Evolutionary conservation across 2,329 filamentous ascomycete genomes (phyloP).

Genomic region (Zymoseptoria brevis): DNA sequence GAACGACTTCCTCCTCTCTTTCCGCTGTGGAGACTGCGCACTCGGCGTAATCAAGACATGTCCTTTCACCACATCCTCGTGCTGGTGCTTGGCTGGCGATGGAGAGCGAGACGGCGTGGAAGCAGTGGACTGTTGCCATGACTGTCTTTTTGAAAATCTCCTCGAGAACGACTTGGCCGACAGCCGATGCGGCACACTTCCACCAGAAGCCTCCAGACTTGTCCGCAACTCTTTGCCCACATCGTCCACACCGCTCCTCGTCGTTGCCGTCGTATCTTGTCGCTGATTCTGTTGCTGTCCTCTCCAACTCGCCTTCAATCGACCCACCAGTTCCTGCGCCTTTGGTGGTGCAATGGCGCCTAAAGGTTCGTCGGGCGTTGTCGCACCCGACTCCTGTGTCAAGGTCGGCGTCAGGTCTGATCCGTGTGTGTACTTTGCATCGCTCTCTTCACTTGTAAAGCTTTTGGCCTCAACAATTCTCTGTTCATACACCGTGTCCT

Average conservation of each 20-base stretch:
- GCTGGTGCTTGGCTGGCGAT: slow-evolving; percentile 22
- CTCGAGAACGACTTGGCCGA: slow-evolving; percentile 20
- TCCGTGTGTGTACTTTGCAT: slow-evolving; percentile 13
- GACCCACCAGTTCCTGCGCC: slow-evolving; percentile 24
- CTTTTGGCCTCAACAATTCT: slow-evolving; percentile 25
- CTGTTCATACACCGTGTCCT: slow-evolving; percentile 20
- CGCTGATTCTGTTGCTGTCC: slow-evolving; percentile 6
- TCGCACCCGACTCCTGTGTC: slow-evolving; percentile 35
- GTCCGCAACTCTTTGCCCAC: slow-evolving; percentile 12
- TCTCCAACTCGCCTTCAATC: slow-evolving; percentile 20
- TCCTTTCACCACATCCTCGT: neutral
- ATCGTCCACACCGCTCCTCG: slow-evolving; percentile 19
- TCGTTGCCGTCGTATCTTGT: slow-evolving; percentile 17
- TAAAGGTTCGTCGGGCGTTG: slow-evolving; percentile 36
- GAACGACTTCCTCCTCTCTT: slow-evolving; percentile 12
- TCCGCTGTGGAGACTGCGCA: slow-evolving; percentile 4
- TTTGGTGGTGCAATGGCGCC: slow-evolving; percentile 18
- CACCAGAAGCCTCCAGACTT: slow-evolving; percentile 15
- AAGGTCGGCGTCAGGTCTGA: slow-evolving; percentile 23
- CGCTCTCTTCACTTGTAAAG: slow-evolving; percentile 7
- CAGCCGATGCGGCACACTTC: slow-evolving; percentile 16
- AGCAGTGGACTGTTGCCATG: slow-evolving; percentile 22
- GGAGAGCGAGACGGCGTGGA: slow-evolving; percentile 27
- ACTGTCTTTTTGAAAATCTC: slow-evolving; percentile 19
- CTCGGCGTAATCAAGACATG: slow-evolving; percentile 1